These are phyloP conservation scores for Tieghemostelium lacteum DNA, from an alignment of 78 protist genomes.

Conservation along the genomic window DNA sequence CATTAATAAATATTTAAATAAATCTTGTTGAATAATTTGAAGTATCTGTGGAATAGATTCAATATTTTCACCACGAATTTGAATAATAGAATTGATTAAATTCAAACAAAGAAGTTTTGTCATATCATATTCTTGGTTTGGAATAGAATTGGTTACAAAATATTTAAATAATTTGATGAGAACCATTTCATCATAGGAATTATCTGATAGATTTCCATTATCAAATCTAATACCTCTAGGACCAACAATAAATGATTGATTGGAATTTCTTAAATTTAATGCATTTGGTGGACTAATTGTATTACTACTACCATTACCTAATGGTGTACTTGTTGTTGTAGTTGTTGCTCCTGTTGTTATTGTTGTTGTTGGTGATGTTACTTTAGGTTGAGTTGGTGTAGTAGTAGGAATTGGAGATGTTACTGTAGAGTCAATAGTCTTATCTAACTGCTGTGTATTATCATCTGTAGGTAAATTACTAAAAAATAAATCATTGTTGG, in stretches of 20 bases:
- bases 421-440: neutral
- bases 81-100: constrained; percentile 35
- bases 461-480: constrained; percentile 31
- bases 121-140: neutral
- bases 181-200: constrained; percentile 59
- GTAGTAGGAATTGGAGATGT: neutral
- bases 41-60: constrained; percentile 28
- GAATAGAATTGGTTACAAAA: neutral
- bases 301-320: neutral
- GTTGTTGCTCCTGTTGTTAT: neutral
- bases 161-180: constrained; percentile 18
- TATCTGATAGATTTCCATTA: constrained; percentile 15
- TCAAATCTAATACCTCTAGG: constrained; percentile 34
- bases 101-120: constrained; percentile 32
- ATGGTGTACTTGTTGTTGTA: neutral
- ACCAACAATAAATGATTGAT: neutral
- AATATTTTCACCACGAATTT: constrained; percentile 24
- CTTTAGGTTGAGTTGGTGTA: neutral
- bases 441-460: neutral
- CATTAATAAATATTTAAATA: constrained; percentile 47
- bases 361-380: neutral
- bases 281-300: neutral
- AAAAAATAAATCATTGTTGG: constrained; percentile 62
- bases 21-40: constrained; percentile 30
- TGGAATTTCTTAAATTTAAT: neutral